A percentile compares a stretch with the other conserved stretches of the same genome.
These are phyloP conservation scores for Maudiozyma saulgeensis DNA, from an alignment of 805 yeast species.

Conservation along the genomic window DNA sequence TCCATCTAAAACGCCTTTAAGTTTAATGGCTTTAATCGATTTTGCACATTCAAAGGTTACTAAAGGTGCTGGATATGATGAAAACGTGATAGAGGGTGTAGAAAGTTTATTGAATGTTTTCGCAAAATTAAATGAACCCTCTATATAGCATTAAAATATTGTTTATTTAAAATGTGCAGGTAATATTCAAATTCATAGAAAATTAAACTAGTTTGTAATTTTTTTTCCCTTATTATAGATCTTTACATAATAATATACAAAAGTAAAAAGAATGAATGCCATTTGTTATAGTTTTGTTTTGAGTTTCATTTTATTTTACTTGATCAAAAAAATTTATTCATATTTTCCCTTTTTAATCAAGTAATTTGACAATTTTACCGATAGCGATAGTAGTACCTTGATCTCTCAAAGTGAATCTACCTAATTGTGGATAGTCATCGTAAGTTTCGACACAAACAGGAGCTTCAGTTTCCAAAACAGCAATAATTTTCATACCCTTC, in stretches of 20 bases:
- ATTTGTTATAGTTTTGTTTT: not conserved
- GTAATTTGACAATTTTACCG: conserved; percentile 89
- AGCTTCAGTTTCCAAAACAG: conserved; percentile 72
- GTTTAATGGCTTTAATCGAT: conserved; percentile 65
- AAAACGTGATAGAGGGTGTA: conserved; percentile 59
- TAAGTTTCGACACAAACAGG: conserved; percentile 93
- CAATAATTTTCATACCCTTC: conserved; percentile 97
- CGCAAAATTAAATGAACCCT: not conserved
- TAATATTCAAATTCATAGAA: not conserved
- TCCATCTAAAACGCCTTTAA: conserved; percentile 31
- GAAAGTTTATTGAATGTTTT: conserved; percentile 36
- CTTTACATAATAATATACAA: not conserved
- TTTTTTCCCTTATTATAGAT: not conserved
- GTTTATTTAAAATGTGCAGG: not conserved
- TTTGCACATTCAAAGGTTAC: conserved; percentile 75
- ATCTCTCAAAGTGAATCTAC: conserved; percentile 96
- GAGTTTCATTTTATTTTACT: not conserved
- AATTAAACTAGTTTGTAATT: not conserved
- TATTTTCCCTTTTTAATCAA: conserved; percentile 32
- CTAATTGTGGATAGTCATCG: conserved; percentile 88
- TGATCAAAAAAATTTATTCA: not conserved
- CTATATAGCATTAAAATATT: no score
- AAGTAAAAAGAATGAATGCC: not conserved
- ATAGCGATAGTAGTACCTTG: conserved; percentile 98
- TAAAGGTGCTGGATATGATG: conserved; percentile 62